phyloP scores from a whole-genome alignment of 1,139 yeast genomes.

The Protomyces gravidus region DNA sequence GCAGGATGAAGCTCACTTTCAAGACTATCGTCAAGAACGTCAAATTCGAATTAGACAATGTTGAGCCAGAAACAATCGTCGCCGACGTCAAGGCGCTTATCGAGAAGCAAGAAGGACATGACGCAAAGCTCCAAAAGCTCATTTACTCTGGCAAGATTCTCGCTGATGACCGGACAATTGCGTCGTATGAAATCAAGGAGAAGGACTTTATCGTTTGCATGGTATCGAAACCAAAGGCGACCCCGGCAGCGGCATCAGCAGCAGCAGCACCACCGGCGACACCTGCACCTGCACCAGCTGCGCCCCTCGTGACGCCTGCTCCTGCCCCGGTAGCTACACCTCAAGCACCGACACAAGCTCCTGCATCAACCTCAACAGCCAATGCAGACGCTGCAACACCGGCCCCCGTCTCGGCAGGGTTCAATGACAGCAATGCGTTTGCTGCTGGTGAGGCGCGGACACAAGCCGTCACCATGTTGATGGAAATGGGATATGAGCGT shows the following conservation, averaged over 20 bases:
- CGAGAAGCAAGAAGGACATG: constrained; percentile 65
- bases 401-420: constrained; percentile 37
- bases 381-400: constrained; percentile 38
- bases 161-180: constrained; percentile 74
- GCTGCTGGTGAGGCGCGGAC: constrained; percentile 65
- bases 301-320: constrained; percentile 36
- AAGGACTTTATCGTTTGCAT: constrained; percentile 89
- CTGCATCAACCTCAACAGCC: constrained; percentile 38
- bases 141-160: constrained; percentile 91
- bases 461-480: constrained; percentile 67
- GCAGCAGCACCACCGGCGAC: constrained; percentile 37
- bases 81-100: constrained; percentile 67
- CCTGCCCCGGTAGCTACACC: constrained; percentile 36
- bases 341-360: constrained; percentile 36
- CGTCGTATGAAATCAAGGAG: constrained; percentile 70
- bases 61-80: constrained; percentile 67
- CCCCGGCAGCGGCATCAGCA: constrained; percentile 37
- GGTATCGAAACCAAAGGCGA: constrained; percentile 45
- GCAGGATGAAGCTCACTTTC: constrained; percentile 68
- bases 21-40: constrained; percentile 85
- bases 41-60: constrained; percentile 65
- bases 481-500: constrained; percentile 96
- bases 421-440: constrained; percentile 42
- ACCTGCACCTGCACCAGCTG: constrained; percentile 35
- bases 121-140: constrained; percentile 71